These are phyloP conservation scores for Pyrenophora tritici-repentis DNA, from an alignment of 2,329 filamentous ascomycete genomes.

Conservation along the genomic window DNA sequence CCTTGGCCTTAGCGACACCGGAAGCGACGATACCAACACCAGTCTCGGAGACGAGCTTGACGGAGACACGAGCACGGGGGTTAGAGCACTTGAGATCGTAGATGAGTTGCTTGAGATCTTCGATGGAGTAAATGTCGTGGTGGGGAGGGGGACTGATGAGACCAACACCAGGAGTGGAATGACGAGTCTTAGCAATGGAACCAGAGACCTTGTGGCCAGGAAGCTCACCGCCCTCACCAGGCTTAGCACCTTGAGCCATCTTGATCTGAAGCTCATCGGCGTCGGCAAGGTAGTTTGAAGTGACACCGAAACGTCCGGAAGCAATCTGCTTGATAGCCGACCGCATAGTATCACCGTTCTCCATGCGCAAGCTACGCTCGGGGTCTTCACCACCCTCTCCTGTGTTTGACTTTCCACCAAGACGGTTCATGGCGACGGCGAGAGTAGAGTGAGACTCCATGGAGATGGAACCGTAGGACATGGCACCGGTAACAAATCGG, in stretches of 20 bases:
- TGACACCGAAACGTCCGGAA: slow-evolving; percentile 94
- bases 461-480: slow-evolving; percentile 98
- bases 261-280: slow-evolving; percentile 98
- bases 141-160: slow-evolving; percentile 95
- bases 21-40: slow-evolving; percentile 97
- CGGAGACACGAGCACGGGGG: slow-evolving; percentile 87
- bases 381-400: slow-evolving; percentile 96
- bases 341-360: slow-evolving; percentile 95
- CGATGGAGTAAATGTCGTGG: slow-evolving; percentile 98
- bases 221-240: slow-evolving; percentile 94
- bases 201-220: slow-evolving; percentile 96
- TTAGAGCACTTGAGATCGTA: slow-evolving; percentile 98
- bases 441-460: slow-evolving; percentile 98
- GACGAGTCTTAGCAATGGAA: slow-evolving; percentile 89
- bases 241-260: slow-evolving; percentile 98
- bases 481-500: slow-evolving; percentile 93
- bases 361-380: slow-evolving; percentile 81
- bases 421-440: slow-evolving; percentile 93
- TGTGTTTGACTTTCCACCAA: slow-evolving; percentile 96
- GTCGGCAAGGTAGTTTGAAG: slow-evolving; percentile 90
- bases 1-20: slow-evolving; percentile 96
- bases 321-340: slow-evolving; percentile 98
- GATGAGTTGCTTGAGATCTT: slow-evolving; percentile 96
- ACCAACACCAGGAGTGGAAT: slow-evolving; percentile 95
- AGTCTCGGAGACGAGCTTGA: slow-evolving; percentile 97